Evolutionary conservation across 1,139 yeast genomes (phyloP).

Genomic region (Candida frijolesensis): DNA sequence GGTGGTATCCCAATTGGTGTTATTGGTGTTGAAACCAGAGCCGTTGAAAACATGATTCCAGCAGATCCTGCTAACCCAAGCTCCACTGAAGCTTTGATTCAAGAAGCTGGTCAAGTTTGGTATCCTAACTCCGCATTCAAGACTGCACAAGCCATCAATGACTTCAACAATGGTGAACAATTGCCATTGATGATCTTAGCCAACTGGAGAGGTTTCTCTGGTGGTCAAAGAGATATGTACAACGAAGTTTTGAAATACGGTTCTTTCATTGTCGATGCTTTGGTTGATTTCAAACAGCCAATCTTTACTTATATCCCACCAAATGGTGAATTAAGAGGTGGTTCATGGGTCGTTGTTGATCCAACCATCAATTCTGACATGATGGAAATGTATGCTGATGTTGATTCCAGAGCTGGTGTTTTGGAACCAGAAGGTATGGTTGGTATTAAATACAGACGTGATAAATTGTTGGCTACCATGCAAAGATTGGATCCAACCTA

Average conservation of each 20-base stretch:
- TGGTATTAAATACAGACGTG: slow-evolving; percentile 95
- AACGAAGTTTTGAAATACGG: slow-evolving; percentile 97
- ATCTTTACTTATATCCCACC: slow-evolving; percentile 97
- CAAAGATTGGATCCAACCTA: slow-evolving; percentile 81
- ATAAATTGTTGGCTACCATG: slow-evolving; percentile 87
- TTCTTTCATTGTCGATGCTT: slow-evolving; percentile 93
- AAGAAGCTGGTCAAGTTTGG: slow-evolving; percentile 99
- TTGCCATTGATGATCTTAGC: slow-evolving; percentile 96
- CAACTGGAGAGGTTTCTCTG: slow-evolving; percentile 99
- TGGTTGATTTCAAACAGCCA: slow-evolving; percentile 95
- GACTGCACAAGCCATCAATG: slow-evolving; percentile 97
- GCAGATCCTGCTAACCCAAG: slow-evolving; percentile 99
- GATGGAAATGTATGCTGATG: slow-evolving; percentile 99
- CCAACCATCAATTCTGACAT: slow-evolving; percentile 94
- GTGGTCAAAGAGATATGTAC: slow-evolving; percentile 99
- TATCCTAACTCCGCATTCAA: slow-evolving; percentile 98
- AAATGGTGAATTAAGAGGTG: slow-evolving; percentile 97
- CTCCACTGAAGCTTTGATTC: slow-evolving; percentile 82
- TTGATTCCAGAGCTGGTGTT: slow-evolving; percentile 96
- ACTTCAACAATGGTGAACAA: slow-evolving; percentile 96
- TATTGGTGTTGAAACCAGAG: slow-evolving; percentile 91
- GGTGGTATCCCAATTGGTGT: slow-evolving; percentile 99
- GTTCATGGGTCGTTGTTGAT: slow-evolving; percentile 99
- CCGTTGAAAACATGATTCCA: slow-evolving; percentile 85
- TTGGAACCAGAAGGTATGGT: slow-evolving; percentile 99